Conservation (phyloP, 257 asterid species). For the Salvia miltiorrhiza region DNA sequence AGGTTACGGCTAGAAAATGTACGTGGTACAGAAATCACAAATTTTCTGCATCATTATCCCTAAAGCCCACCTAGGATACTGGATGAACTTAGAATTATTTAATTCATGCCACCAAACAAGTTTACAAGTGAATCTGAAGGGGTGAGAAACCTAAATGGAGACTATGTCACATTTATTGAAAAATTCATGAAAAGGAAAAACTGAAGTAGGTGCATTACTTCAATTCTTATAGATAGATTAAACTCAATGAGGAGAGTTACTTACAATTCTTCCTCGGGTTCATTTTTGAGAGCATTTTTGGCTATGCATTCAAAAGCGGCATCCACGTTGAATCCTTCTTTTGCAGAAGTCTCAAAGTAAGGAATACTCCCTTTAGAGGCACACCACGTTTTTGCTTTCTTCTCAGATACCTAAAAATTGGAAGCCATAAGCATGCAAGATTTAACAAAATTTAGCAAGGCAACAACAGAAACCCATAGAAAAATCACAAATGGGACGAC, state of each 20-base stretch:
- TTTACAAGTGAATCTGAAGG: not conserved
- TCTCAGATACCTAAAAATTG: constrained; percentile 51
- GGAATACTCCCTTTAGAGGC: constrained; percentile 60
- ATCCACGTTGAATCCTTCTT: constrained; percentile 62
- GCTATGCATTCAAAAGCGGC: constrained; percentile 64
- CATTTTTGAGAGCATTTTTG: constrained; percentile 55
- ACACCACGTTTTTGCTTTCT: constrained; percentile 59
- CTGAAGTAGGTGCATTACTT: constrained; percentile 12
- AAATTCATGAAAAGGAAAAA: constrained; percentile 6
- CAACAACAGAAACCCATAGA: not conserved
- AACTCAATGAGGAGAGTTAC: constrained; percentile 18
- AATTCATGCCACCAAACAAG: not conserved
- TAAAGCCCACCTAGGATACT: not conserved
- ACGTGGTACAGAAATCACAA: not conserved
- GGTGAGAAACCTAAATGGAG: not conserved
- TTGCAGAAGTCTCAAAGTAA: constrained; percentile 66
- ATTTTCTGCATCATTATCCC: not conserved
- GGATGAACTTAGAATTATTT: not conserved
- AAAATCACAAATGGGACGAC: not conserved
- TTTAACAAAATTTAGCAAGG: not conserved
- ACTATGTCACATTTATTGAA: not conserved
- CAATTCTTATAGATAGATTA: constrained; percentile 21
- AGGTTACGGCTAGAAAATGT: not conserved
- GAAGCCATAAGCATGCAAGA: not conserved
- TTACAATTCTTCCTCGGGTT: constrained; percentile 58